A percentile compares a stretch with the other conserved stretches of the same genome.
phyloP scores from a whole-genome alignment of 2,329 filamentous ascomycete genomes.

The Dryadomyces quercivorus region DNA sequence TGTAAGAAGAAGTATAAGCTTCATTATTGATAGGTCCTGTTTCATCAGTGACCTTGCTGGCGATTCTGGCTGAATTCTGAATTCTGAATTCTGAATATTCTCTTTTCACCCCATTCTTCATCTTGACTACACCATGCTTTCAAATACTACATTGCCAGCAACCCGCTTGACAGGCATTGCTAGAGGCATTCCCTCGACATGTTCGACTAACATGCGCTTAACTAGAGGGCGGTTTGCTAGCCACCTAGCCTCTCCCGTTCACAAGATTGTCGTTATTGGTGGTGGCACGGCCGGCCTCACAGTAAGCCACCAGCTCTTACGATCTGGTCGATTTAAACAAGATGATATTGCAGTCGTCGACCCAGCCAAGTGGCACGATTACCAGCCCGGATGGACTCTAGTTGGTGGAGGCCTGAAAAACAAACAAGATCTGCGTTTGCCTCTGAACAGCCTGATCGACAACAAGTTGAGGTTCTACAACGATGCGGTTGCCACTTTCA shows the following conservation, averaged over 20 bases:
- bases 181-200: background rate
- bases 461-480: conserved; percentile 51
- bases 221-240: background rate
- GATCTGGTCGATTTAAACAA: conserved; percentile 39
- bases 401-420: conserved; percentile 54
- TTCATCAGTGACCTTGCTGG: no score
- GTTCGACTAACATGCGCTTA: background rate
- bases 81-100: no score
- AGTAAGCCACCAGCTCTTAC: conserved; percentile 56
- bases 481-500: conserved; percentile 34
- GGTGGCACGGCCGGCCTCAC: conserved; percentile 53
- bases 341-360: conserved; percentile 55
- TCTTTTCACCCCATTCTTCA: background rate
- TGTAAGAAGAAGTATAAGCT: no score
- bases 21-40: no score
- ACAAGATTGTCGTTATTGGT: conserved; percentile 10
- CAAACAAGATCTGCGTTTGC: conserved; percentile 43
- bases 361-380: conserved; percentile 51
- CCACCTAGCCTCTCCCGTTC: background rate
- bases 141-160: background rate
- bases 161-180: background rate
- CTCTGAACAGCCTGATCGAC: conserved; percentile 39
- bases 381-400: conserved; percentile 59
- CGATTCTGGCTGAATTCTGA: no score
- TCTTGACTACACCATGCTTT: background rate